phyloP scores from a whole-genome alignment of 345 rosid species.

The Barbarea vulgaris region DNA sequence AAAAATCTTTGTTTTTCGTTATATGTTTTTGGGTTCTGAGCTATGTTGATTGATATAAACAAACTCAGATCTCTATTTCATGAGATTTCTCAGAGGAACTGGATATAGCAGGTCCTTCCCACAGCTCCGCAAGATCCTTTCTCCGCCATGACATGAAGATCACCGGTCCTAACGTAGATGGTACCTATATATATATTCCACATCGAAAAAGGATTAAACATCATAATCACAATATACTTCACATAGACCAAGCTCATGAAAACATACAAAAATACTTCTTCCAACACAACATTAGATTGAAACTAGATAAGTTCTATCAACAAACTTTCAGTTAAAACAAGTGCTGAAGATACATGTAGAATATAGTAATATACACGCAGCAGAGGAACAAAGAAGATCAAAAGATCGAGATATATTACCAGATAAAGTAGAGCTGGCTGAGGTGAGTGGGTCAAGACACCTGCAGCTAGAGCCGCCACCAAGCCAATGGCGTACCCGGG shows the following conservation, averaged over 20 bases:
- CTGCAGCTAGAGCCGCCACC: conserved; percentile 77
- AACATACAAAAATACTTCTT: background rate
- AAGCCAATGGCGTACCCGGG: conserved; percentile 90
- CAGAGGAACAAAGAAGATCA: background rate
- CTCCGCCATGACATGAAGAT: conserved; percentile 72
- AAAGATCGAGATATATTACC: conserved; percentile 47
- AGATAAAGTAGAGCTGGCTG: conserved; percentile 96
- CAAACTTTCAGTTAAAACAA: background rate
- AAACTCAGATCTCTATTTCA: conserved; percentile 66
- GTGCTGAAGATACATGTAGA: background rate
- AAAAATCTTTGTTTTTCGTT: conserved; percentile 1
- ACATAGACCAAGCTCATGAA: background rate
- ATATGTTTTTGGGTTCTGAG: conserved; percentile 9
- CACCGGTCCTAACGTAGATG: conserved; percentile 92
- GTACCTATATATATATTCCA: conserved; percentile 56
- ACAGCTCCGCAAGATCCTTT: conserved; percentile 77
- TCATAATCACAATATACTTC: background rate
- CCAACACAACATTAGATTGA: background rate
- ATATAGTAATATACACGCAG: no score
- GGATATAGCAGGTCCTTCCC: conserved; percentile 75
- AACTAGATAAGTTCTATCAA: conserved; percentile 2
- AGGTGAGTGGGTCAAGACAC: conserved; percentile 77
- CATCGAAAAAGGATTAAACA: background rate
- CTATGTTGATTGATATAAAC: conserved; percentile 16
- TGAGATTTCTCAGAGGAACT: conserved; percentile 59